A percentile compares a stretch with the other conserved stretches of the same genome.
phyloP scores from a whole-genome alignment of 2,329 filamentous ascomycete species.

The Cytospora chrysosperma region DNA sequence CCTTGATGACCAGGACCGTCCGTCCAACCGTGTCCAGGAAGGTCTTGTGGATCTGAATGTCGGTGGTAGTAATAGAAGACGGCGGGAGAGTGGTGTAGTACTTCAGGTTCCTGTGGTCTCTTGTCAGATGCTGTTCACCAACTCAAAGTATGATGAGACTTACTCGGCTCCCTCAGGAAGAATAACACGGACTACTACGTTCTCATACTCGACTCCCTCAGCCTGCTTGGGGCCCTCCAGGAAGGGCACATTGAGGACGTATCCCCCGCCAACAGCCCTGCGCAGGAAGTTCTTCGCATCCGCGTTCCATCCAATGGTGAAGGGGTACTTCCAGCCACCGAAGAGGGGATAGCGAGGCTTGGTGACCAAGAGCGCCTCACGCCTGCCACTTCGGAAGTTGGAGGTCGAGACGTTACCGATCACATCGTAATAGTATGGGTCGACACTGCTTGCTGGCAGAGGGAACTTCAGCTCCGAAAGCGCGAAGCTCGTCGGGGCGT shows the following conservation, averaged over 20 bases:
- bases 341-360: constrained; percentile 96
- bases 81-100: constrained; percentile 71
- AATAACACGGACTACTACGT: constrained; percentile 76
- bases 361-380: constrained; percentile 81
- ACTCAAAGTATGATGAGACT: constrained; percentile 37
- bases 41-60: constrained; percentile 69
- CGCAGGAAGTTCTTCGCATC: constrained; percentile 76
- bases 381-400: constrained; percentile 73
- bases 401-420: constrained; percentile 98
- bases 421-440: constrained; percentile 92
- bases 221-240: constrained; percentile 84
- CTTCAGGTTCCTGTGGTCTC: constrained; percentile 69
- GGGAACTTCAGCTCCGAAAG: constrained; percentile 81
- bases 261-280: constrained; percentile 64
- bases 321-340: constrained; percentile 97
- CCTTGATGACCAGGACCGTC: constrained; percentile 75
- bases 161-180: constrained; percentile 88
- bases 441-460: constrained; percentile 73
- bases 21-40: constrained; percentile 93
- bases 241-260: constrained; percentile 87
- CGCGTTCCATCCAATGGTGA: constrained; percentile 94
- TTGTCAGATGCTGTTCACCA: constrained; percentile 30
- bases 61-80: constrained; percentile 57
- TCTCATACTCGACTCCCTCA: constrained; percentile 84
- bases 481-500: constrained; percentile 73